Base-by-base conservation (phyloP, 306 rosid species). In the Purshia tridentata region DNA sequence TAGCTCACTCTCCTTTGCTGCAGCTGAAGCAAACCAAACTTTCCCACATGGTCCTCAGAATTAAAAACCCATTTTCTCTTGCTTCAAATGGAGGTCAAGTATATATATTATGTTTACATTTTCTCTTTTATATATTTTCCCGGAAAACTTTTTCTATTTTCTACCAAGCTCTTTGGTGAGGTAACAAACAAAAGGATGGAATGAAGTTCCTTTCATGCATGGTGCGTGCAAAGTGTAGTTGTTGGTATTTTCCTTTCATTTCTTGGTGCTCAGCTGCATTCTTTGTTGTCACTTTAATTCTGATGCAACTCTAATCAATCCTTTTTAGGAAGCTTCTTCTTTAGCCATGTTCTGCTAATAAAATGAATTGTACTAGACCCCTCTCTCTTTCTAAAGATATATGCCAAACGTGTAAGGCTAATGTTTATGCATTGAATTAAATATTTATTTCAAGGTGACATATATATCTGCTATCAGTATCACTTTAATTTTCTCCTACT, bases 21-120 rank as follows among this genome's bases (percentile, higher is more conserved):
- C 29, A 59, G 42, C 67, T 76, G 68, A 76, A 68, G 70, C 67
- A 69, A 69, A 69, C 42, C 67, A 67, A 52, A 53, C 65, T 75
- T 77, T 77, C 72, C 79, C 46, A 74, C 73, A 18, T 57, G 67
- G n/a, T 52, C 71, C 54, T 71, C 46, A 53, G 48, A 46, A 77
- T 22, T 59, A 68, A 61, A 74, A 6, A 80, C 72, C 0, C 40
- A 63, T 64, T 69, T 62, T 81, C 15, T 13, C 76, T 92, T 86
- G 96, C 94, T 82, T 90, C 83, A 62, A 76, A 86, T 73, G 81
- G 82, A 91, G 83, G 93, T 50, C 75, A 90, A 83, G 96, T 84
- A 92, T 89, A 23, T 23, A 23, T 23, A 2, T 0, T 23, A 23
- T 23, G 29, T 0, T 23, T 23, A 23, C 29, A 23, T 88, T 76